Percentiles rank a stretch among this genome's conserved stretches.
phyloP scores from a whole-genome alignment of 441 rosid genomes.

The Croton setiger region DNA sequence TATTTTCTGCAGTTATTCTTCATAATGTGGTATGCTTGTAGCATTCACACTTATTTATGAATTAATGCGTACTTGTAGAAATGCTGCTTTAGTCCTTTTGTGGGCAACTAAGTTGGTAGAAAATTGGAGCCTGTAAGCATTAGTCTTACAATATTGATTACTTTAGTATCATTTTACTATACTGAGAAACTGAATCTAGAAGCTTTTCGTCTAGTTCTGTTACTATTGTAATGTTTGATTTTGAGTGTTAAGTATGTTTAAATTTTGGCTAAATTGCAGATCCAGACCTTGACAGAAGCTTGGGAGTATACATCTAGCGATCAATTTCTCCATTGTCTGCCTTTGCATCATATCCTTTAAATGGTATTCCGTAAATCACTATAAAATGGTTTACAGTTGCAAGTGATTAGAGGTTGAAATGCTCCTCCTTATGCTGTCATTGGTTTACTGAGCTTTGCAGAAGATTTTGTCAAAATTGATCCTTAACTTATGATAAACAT shows the following conservation, averaged over 20 bases:
- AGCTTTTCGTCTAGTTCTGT: slow-evolving; percentile 2
- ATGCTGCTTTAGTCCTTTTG: background rate
- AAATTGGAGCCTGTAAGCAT: background rate
- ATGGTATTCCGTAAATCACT: slow-evolving; percentile 12
- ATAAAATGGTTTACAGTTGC: background rate
- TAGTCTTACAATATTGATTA: background rate
- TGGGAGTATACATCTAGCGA: slow-evolving; percentile 89
- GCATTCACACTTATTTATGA: too few relatives aligned
- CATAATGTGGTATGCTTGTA: too few relatives aligned
- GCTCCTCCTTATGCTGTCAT: slow-evolving; percentile 15
- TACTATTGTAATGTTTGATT: slow-evolving; percentile 8
- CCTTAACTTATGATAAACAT: slow-evolving; percentile 61
- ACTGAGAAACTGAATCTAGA: background rate
- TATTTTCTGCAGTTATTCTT: too few relatives aligned
- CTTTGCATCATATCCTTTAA: slow-evolving; percentile 86
- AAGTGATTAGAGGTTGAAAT: slow-evolving; percentile 11
- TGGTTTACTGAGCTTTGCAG: background rate
- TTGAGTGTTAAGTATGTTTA: slow-evolving; percentile 11
- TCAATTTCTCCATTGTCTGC: slow-evolving; percentile 88
- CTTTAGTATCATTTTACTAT: background rate
- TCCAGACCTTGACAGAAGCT: slow-evolving; percentile 72
- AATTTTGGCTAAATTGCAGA: slow-evolving; percentile 51
- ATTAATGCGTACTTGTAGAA: background rate
- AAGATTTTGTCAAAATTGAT: slow-evolving; percentile 20
- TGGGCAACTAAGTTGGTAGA: background rate